Conservation (phyloP, 345 rosid genomes). For the Citrus hindsii region DNA sequence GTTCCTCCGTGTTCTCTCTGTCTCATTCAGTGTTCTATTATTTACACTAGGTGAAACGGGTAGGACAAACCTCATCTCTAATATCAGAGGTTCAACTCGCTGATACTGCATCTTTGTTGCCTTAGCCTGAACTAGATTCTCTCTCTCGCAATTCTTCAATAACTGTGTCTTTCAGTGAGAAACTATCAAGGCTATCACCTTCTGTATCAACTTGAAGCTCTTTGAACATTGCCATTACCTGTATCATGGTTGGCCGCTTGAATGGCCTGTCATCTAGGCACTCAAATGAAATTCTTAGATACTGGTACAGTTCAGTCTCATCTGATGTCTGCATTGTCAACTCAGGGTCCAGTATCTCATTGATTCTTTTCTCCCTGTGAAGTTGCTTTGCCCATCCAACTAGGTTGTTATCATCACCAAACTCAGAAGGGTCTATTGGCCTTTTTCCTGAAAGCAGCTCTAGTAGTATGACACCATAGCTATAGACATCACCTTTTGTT, state of each 20-base stretch:
- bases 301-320: constrained; percentile 66
- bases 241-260: constrained; percentile 88
- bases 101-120: neutral
- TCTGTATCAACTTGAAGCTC: constrained; percentile 88
- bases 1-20: constrained; percentile 22
- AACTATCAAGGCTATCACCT: constrained; percentile 61
- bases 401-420: constrained; percentile 89
- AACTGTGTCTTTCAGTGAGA: constrained; percentile 61
- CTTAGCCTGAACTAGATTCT: constrained; percentile 33
- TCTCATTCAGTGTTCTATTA: constrained; percentile 40
- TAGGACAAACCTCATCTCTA: constrained; percentile 6
- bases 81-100: constrained; percentile 2
- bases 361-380: constrained; percentile 56
- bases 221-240: constrained; percentile 96
- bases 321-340: constrained; percentile 41
- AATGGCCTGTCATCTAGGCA: constrained; percentile 92
- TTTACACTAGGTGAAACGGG: constrained; percentile 35
- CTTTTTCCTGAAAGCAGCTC: constrained; percentile 95
- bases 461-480: constrained; percentile 87
- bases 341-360: constrained; percentile 67
- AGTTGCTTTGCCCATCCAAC: constrained; percentile 98
- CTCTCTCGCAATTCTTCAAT: constrained; percentile 60
- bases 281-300: constrained; percentile 72
- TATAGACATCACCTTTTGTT: constrained; percentile 91
- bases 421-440: constrained; percentile 78